A percentile compares a stretch with the other conserved stretches of the same genome.
Evolutionary conservation across 2,329 filamentous ascomycete genomes (phyloP).

Genomic region (Chrysosporium queenslandicum): DNA sequence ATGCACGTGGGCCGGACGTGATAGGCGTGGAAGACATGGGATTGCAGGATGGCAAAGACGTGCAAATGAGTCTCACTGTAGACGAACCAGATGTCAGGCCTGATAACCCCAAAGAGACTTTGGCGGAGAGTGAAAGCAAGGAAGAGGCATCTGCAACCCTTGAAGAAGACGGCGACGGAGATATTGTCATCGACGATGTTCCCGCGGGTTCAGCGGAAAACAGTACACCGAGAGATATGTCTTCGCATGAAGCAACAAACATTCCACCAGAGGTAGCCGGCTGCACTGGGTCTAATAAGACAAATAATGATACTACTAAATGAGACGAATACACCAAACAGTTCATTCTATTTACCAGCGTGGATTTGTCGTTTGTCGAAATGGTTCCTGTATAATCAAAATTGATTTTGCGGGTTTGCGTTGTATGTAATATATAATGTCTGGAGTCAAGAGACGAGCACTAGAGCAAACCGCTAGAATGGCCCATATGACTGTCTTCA

Average conservation of each 20-base stretch:
- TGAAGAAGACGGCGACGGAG: slow-evolving; percentile 26
- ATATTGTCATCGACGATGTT: slow-evolving; percentile 32
- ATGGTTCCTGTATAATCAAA: neutral
- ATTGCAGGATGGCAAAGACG: slow-evolving; percentile 49
- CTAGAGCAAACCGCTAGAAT: no score
- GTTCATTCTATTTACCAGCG: neutral
- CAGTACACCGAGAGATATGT: neutral
- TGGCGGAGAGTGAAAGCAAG: slow-evolving; percentile 13
- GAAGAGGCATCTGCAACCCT: slow-evolving; percentile 15
- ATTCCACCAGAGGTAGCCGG: neutral
- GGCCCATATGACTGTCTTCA: no score
- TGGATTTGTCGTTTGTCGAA: neutral
- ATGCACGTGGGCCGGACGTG: slow-evolving; percentile 72
- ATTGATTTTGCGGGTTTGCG: no score
- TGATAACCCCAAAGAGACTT: slow-evolving; percentile 12
- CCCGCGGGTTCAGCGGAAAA: neutral
- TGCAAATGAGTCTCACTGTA: slow-evolving; percentile 32
- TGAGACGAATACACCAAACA: neutral
- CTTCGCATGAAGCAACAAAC: neutral
- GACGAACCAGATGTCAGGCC: slow-evolving; percentile 15
- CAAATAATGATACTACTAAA: neutral
- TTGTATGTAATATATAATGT: no score
- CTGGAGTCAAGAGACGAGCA: no score
- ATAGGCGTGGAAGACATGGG: slow-evolving; percentile 83
- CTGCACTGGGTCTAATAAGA: neutral